Evolutionary conservation across 2,329 filamentous ascomycete species (phyloP), one percentile per base, ranked within the genome.

Genomic region (Aureobasidium musti): DNA sequence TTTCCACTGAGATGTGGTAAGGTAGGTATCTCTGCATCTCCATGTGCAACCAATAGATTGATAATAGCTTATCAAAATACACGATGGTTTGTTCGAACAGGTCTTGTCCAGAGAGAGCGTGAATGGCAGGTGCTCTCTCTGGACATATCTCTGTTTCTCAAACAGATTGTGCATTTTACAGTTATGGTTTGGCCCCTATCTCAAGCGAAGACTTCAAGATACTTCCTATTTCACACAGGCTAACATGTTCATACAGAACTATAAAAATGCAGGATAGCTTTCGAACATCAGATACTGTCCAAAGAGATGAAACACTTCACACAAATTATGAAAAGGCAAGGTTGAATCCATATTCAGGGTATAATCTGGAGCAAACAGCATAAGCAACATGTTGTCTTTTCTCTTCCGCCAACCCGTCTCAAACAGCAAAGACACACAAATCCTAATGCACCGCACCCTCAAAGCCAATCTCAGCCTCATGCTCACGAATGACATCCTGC

Each of bases 401-500:
- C 8, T n/a, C 17, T 8, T 14, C 21, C 17, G 1, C n/a, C 19
- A 28, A 33, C 17, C 19, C 13, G 7, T n/a, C 26, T 30, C 26
- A 52, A 39, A 52, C 26, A 52, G 28, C 26, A 30, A n/a, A 17
- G 7, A n/a, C 17, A 52, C 23, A 1, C 28, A 54, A n/a, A 14
- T 35, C 35, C 11, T n/a, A 37, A 1, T 17, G 23, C 13, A 14
- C 21, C 11, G 33, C 4, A 54, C 30, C 30, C n/a, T 37, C 39
- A n/a, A 57, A 43, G 1, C 53, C 56, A 19, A 60, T 60, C 41
- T 60, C 56, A 19, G 21, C 41, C 19, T 60, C 56, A 23, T 60
- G 56, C n/a, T 45, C 37, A 23, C 56, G 41, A 30, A 60, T 28
- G 7, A 47, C 10, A n/a, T 60, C 56, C 19, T 60, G 39, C 0